Base-by-base conservation (phyloP, 1,284 basidiomycete genomes). In the Wolfiporia cocos region DNA sequence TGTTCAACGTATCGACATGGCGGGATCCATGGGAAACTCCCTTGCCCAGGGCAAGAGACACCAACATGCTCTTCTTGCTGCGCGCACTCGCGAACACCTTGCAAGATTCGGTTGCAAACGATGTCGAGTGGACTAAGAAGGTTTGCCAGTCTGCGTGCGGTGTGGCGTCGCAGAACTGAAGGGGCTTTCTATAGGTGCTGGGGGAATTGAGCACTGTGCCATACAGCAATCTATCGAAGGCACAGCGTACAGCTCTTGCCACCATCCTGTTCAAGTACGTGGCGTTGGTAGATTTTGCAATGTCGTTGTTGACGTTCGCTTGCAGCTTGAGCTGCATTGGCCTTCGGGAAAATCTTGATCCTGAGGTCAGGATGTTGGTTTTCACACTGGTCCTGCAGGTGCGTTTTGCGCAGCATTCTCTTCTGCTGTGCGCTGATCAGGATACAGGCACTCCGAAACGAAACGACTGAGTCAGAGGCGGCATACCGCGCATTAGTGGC, bases 401-500 rank as follows among this genome's bases (percentile, higher is more conserved):
- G 55, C 28, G 62, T 38, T 18, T 7, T 17, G 10, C 9, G 28
- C 17, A 12, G 52, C 22, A n/a, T 33, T 50, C 19, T 35, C 49
- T 20, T 51, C 43, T 21, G 41, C 47, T 19, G 34, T 50, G 39
- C 36, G 38, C 34, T 28, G 9, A 34, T n/a, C 22, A 20, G 20
- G 10, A 37, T 12, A 23, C 30, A 86, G 81, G 69, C 88, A 12
- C 62, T 92, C 17, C 63, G 73, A 44, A 69, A 71, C 33, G 90
- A 94, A 62, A 75, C 63, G 32, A 65, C 66, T 14, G 95, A 99
- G 47, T 70, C 79, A 17, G 95, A 99, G 58, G 81, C 86, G 2
- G 74, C 78, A 11, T 98, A 98, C 61, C 81, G 95, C 21, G 72
- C 85, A 1, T 65, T 90, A 5, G 86, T 96, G 12, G 93, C 86